Conservation (phyloP, 1,139 yeast genomes). For the Keqinozyma sinolaborantium region DNA sequence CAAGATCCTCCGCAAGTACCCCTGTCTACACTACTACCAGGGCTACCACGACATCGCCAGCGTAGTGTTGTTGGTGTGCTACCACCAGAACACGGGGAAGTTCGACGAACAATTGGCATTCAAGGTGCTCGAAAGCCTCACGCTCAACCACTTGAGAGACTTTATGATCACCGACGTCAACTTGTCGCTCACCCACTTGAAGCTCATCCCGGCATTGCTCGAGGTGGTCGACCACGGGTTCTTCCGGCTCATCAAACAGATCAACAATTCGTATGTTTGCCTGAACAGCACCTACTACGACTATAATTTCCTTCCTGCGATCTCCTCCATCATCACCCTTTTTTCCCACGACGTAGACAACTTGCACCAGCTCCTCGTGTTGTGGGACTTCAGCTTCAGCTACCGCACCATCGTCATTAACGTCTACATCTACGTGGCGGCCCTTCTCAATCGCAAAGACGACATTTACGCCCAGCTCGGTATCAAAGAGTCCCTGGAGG, state of each 20-base stretch:
- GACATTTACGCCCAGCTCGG: conserved; percentile 30
- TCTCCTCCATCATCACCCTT: conserved; percentile 74
- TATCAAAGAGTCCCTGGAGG: conserved; percentile 9
- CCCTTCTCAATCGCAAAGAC: conserved; percentile 40
- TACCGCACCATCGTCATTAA: conserved; percentile 39
- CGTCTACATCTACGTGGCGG: conserved; percentile 57
- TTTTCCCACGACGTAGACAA: conserved; percentile 70
- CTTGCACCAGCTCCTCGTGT: conserved; percentile 44
- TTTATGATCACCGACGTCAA: conserved; percentile 74
- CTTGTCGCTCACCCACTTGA: conserved; percentile 62
- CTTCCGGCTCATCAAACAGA: conserved; percentile 43
- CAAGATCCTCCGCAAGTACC: conserved; percentile 56
- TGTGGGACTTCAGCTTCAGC: conserved; percentile 65
- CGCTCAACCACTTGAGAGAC: conserved; percentile 70
- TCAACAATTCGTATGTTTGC: conserved; percentile 25
- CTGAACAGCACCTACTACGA: conserved; percentile 32
- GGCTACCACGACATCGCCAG: conserved; percentile 90
- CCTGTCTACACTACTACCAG: conserved; percentile 74
- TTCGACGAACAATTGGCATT: conserved; percentile 39
- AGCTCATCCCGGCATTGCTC: conserved; percentile 61
- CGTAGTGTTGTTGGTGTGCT: conserved; percentile 56
- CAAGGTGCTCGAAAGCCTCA: conserved; percentile 50
- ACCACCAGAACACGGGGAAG: conserved; percentile 15
- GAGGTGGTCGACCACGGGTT: conserved; percentile 47
- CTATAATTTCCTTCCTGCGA: conserved; percentile 52